Evolutionary conservation across 2,329 filamentous ascomycete species (phyloP).

Genomic region (Cladophialophora psammophila): DNA sequence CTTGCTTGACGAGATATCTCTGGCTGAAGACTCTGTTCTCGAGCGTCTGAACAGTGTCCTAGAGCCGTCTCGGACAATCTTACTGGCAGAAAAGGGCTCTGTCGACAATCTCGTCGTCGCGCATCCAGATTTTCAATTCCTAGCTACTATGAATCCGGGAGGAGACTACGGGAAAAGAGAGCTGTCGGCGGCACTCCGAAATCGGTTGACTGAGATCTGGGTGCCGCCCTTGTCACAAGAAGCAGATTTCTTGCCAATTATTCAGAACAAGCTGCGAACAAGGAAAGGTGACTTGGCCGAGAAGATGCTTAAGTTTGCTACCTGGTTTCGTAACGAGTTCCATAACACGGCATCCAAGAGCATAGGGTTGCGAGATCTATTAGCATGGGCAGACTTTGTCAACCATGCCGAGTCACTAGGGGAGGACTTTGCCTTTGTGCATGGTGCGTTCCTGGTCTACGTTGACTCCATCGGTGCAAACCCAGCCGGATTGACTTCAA

Average conservation of each 20-base stretch:
- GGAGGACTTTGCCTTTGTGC: constrained; percentile 65
- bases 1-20: constrained; percentile 94
- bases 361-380: constrained; percentile 89
- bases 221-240: constrained; percentile 85
- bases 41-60: constrained; percentile 96
- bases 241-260: constrained; percentile 87
- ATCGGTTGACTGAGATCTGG: constrained; percentile 99
- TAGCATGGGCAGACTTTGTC: constrained; percentile 93
- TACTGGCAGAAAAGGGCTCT: constrained; percentile 92
- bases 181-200: constrained; percentile 89
- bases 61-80: constrained; percentile 82
- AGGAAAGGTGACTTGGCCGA: constrained; percentile 65
- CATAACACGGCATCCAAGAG: constrained; percentile 76
- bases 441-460: constrained; percentile 94
- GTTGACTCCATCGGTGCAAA: constrained; percentile 96
- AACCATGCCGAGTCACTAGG: constrained; percentile 68
- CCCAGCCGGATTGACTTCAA: constrained; percentile 83
- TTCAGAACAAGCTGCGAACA: constrained; percentile 73
- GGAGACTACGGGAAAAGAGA: constrained; percentile 99
- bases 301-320: constrained; percentile 82
- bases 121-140: constrained; percentile 84
- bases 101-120: constrained; percentile 81
- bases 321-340: constrained; percentile 87
- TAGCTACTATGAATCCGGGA: constrained; percentile 98
- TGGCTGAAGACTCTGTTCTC: constrained; percentile 95